Evolutionary conservation across 805 yeast species (phyloP).

Genomic region (Saccharomycopsis microspora): DNA sequence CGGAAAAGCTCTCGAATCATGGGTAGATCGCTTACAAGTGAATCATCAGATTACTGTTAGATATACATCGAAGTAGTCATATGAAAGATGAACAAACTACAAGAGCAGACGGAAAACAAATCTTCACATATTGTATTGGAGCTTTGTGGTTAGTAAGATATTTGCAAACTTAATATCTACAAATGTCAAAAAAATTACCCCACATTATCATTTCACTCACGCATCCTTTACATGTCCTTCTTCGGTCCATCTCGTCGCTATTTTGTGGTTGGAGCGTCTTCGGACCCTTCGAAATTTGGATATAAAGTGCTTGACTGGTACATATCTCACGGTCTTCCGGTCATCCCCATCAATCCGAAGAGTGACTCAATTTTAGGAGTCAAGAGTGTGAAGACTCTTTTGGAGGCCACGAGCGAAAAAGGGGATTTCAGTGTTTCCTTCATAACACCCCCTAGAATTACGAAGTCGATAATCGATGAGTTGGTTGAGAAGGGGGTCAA

Average conservation of each 20-base stretch:
- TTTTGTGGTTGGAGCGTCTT: conserved; percentile 65
- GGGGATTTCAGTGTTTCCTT: conserved; percentile 45
- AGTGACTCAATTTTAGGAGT: conserved; percentile 35
- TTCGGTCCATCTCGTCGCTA: conserved; percentile 42
- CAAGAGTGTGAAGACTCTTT: conserved; percentile 26
- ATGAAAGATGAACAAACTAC: too few species aligned
- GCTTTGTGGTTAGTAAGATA: too few species aligned
- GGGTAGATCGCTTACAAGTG: too few species aligned
- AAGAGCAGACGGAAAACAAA: too few species aligned
- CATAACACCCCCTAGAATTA: conserved; percentile 63
- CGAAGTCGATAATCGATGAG: conserved; percentile 33
- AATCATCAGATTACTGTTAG: too few species aligned
- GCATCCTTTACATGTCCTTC: conserved; percentile 22
- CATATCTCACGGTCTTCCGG: conserved; percentile 40
- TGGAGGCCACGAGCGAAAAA: conserved; percentile 20
- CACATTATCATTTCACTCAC: neutral
- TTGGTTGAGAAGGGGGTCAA: conserved; percentile 16
- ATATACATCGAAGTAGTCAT: too few species aligned
- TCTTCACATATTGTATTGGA: too few species aligned
- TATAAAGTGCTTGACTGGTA: conserved; percentile 65
- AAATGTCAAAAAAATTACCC: neutral
- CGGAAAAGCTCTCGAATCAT: too few species aligned
- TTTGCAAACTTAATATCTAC: too few species aligned
- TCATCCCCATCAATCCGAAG: conserved; percentile 55
- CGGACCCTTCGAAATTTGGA: conserved; percentile 55